Evolutionary conservation across 768 basidiomycete species (phyloP).

Genomic region (Lepiota brunneoincarnata): DNA sequence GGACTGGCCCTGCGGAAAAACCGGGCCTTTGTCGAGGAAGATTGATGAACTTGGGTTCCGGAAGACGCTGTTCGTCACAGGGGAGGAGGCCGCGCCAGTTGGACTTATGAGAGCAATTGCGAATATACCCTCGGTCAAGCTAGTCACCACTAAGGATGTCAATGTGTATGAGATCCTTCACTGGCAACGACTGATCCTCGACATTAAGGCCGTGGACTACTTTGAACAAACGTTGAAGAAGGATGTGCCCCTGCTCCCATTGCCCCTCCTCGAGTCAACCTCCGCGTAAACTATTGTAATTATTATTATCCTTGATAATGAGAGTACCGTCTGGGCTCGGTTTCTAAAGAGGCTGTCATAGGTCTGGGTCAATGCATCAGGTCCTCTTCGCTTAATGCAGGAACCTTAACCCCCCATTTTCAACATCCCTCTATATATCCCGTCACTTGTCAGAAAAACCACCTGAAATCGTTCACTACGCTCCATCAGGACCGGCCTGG

Average conservation of each 20-base stretch:
- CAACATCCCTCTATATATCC: neutral
- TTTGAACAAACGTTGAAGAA: constrained; percentile 66
- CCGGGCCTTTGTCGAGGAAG: constrained; percentile 59
- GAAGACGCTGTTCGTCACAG: constrained; percentile 77
- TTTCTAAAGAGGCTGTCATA: no score
- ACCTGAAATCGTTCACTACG: neutral
- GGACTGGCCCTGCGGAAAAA: constrained; percentile 73
- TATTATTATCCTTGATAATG: neutral
- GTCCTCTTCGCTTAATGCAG: neutral
- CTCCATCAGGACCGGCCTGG: no score
- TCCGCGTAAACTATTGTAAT: constrained; percentile 7
- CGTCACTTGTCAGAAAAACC: neutral
- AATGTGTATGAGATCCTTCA: constrained; percentile 82
- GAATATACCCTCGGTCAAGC: constrained; percentile 70
- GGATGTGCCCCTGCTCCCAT: constrained; percentile 28
- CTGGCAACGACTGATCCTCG: constrained; percentile 81
- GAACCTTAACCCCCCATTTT: neutral
- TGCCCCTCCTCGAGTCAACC: constrained; percentile 14
- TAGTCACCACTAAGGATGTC: constrained; percentile 62
- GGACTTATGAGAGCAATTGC: constrained; percentile 59
- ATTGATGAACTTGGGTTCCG: constrained; percentile 65
- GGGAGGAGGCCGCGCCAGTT: constrained; percentile 49
- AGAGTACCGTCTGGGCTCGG: neutral
- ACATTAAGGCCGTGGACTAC: constrained; percentile 77
- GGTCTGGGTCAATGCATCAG: neutral